Percentiles rank a stretch among this genome's conserved stretches.
Evolutionary conservation across 1,284 basidiomycete genomes (phyloP).

Genomic region (Ustilago hordei): DNA sequence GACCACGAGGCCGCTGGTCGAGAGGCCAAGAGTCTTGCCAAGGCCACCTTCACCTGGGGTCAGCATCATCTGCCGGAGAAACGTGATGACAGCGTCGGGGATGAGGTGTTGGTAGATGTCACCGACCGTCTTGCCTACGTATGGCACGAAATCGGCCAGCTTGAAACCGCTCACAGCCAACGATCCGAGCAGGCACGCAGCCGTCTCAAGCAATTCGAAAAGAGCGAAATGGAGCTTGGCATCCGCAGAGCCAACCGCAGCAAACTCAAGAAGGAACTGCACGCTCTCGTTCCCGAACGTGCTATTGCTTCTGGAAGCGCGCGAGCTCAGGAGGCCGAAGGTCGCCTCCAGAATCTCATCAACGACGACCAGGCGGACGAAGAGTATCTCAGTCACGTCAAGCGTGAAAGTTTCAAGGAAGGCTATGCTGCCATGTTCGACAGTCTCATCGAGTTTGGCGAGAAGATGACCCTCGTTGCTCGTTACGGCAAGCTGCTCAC

Average conservation of each 20-base stretch:
- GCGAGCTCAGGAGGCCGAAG: conserved; percentile 42
- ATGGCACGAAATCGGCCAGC: conserved; percentile 58
- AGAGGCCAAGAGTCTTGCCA: conserved; percentile 56
- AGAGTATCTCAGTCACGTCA: conserved; percentile 52
- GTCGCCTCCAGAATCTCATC: conserved; percentile 47
- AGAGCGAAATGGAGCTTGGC: conserved; percentile 55
- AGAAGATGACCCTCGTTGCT: conserved; percentile 60
- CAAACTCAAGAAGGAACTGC: conserved; percentile 59
- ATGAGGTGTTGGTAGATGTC: conserved; percentile 55
- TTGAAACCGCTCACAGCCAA: conserved; percentile 55
- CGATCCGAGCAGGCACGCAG: conserved; percentile 52
- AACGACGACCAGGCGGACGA: conserved; percentile 58
- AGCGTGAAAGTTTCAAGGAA: conserved; percentile 54
- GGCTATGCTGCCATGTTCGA: conserved; percentile 58
- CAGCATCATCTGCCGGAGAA: conserved; percentile 55
- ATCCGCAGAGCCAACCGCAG: conserved; percentile 42
- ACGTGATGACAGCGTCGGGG: conserved; percentile 55
- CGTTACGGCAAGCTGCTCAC: conserved; percentile 62
- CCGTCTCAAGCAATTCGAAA: conserved; percentile 56
- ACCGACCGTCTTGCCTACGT: conserved; percentile 62
- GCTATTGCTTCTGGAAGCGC: conserved; percentile 34
- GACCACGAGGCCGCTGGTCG: conserved; percentile 58
- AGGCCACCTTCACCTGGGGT: conserved; percentile 58
- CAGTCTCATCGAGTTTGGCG: conserved; percentile 62
- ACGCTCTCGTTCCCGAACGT: conserved; percentile 55